Base-by-base conservation (phyloP, 768 basidiomycete species). In the Pulveroboletus sp. region DNA sequence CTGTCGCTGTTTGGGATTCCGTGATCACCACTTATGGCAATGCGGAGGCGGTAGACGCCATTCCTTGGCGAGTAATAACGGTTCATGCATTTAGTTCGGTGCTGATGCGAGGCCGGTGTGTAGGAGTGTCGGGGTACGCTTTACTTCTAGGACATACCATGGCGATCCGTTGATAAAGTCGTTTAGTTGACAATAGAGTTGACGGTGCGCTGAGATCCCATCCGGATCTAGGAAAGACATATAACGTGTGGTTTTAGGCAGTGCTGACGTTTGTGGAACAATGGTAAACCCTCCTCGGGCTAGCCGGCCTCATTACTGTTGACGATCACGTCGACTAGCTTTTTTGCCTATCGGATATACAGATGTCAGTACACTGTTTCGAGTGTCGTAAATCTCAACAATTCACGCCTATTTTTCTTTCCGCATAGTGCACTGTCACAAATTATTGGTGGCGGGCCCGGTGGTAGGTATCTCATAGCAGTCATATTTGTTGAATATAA, bases 291-390 rank as follows among this genome's bases (percentile, higher is more conserved):
- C 14, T 30, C 2, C 2, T 7, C 5, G 0, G 3, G 24, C 11
- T 21, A 6, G 8, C 14, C 0, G 5, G 3, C n/a, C 27, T 17
- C 10, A 1, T 35, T 15, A 35, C 24, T 27, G 17, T 32, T 56
- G 26, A 58, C 10, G 8, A 11, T 26, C 8, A 9, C 24, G 6
- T 36, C 12, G 26, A 32, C 35, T n/a, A 64, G 62, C 32, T 66
- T 60, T 47, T 63, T 66, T 41, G 52, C 51, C 12, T 42, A 63
- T 42, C 61, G 62, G 24, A 65, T 64, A 53, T 58, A 65, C 39
- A 51, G 38, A 54, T 36, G 62, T 63, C 12, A 2, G 58, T 57
- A 35, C 36, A 18, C 2, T 30, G 4, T 31, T 43, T 8, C 17
- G 7, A 24, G 2, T 37, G 31, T 15, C 32, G 8, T 8, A n/a